Evolutionary conservation across 805 yeast species (phyloP), one percentile per base, ranked within the genome.

Genomic region (Wickerhamomyces chambardii): DNA sequence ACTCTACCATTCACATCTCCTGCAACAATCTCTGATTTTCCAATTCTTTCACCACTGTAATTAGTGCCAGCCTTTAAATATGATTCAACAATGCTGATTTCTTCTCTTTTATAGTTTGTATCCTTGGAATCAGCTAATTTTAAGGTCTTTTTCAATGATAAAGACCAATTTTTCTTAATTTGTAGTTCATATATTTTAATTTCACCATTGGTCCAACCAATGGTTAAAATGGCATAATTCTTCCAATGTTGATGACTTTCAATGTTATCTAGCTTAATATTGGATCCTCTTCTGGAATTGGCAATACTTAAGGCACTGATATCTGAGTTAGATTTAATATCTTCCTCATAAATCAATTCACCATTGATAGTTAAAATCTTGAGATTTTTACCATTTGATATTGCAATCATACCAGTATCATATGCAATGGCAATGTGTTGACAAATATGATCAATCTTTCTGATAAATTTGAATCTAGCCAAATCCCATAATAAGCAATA

Each of bases 401-500:
- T 47, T 3, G 70, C 70, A 30, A 81, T 64, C 31, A 62, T 58
- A 0, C 86, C 89, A 1, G 73, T 56, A 32, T 69, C 73, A 44
- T 70, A 65, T 0, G 81, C 73, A 17, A 78, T 64, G n/a, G n/a
- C n/a, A n/a, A n/a, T n/a, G n/a, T n/a, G n/a, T n/a, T n/a, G n/a
- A 3, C 73, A 61, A 4, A 66, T 51, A 14, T 61, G 50, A 8
- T 48, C 40, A 6, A 51, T 40, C 28, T 51, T 49, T 37, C 84
- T 55, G 3, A 82, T 67, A 30, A 68, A 64, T 34, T 66, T 66
- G 34, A 62, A 63, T 22, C 77, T 51, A 2, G 75, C 65, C 28
- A 75, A 44, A 46, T 84, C 85, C 90, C 95, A 84, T 4, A 77
- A 42, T 15, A 66, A 65, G 2, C 76, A 71, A 3, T 53, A 52